Percentiles rank a stretch among this genome's conserved stretches.
Conservation (phyloP, 129 eudicot species). For the Smallanthus sonchifolius region DNA sequence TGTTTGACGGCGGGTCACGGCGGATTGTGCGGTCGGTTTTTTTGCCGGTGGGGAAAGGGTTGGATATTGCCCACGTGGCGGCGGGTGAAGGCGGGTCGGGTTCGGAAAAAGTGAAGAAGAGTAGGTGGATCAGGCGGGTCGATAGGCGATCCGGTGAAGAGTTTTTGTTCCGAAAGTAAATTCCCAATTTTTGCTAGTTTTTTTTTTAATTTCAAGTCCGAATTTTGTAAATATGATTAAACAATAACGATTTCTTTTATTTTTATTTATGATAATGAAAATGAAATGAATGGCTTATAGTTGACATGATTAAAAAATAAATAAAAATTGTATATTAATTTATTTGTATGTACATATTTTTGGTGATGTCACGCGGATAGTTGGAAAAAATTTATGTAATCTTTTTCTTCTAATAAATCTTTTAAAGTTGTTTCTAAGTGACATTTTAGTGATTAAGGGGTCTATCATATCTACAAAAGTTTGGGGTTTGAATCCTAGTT, state of each 20-base stretch:
- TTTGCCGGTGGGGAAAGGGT: constrained; percentile 83
- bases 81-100: constrained; percentile 36
- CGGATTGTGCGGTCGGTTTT: constrained; percentile 65
- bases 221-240: background rate
- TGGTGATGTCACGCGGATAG: too few species aligned
- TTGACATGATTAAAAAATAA: too few species aligned
- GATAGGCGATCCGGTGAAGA: constrained; percentile 60
- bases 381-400: too few species aligned
- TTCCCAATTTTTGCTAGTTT: background rate
- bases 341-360: background rate
- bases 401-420: too few species aligned
- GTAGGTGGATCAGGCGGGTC: constrained; percentile 56
- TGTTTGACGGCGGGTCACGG: constrained; percentile 49
- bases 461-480: too few species aligned
- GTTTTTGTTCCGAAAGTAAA: constrained; percentile 42
- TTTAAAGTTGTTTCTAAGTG: too few species aligned
- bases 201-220: background rate
- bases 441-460: too few species aligned
- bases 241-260: background rate
- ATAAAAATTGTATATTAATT: too few species aligned
- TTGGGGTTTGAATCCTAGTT: too few species aligned
- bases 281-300: too few species aligned
- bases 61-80: constrained; percentile 79
- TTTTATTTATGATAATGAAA: background rate
- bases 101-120: constrained; percentile 29